Conservation (phyloP, 441 rosid genomes). For the Syzygium malaccense region DNA sequence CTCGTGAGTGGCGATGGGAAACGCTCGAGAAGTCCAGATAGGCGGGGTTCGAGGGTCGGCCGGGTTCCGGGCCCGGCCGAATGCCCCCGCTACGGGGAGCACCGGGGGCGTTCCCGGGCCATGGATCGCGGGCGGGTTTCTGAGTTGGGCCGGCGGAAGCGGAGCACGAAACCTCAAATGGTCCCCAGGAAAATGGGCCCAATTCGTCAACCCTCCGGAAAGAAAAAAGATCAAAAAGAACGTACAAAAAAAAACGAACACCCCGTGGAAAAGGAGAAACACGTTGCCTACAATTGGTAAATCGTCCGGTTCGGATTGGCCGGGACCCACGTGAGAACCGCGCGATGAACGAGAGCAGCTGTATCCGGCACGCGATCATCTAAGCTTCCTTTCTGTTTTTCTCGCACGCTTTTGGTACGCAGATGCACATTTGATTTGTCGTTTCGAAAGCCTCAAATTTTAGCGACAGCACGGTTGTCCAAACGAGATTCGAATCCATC, state of each 20-base stretch:
- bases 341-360: not conserved
- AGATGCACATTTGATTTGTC: no score
- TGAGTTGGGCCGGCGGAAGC: not conserved
- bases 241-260: not conserved
- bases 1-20: not conserved
- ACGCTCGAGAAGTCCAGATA: not conserved
- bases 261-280: not conserved
- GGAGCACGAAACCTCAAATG: not conserved
- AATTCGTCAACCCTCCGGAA: not conserved
- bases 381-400: no score
- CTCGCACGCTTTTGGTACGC: no score
- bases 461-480: not conserved
- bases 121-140: not conserved
- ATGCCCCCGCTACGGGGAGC: not conserved
- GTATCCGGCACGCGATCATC: not conserved
- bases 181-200: not conserved
- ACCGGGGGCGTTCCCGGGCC: not conserved
- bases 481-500: not conserved
- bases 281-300: not conserved
- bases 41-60: not conserved
- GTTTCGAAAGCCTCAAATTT: no score
- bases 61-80: not conserved
- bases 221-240: not conserved
- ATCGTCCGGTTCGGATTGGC: fast-evolving
- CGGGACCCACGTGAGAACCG: fast-evolving